Base-by-base conservation (phyloP, 2,329 filamentous ascomycete species). In the Zymoseptoria ardabiliae region DNA sequence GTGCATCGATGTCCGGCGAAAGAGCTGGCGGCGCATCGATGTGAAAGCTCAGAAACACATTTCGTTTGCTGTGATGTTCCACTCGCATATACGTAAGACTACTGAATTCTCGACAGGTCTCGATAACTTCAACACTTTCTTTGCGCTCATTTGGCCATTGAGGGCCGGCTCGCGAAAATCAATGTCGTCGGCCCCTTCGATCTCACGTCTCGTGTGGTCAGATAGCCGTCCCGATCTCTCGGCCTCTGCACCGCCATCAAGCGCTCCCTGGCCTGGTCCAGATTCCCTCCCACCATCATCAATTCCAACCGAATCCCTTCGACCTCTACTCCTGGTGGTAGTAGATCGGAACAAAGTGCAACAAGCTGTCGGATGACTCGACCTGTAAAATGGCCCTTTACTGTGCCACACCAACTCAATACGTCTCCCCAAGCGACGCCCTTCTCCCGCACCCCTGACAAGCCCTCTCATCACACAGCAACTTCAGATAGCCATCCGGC, bases 301-400 rank as follows among this genome's bases (percentile, higher is more conserved):
- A 55, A 41, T 19, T 55, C 54, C n/a, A 55, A n/a, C 5, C 54
- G 54, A 5, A 55, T 48, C 4, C 30, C 54, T 49, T 55, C 54
- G 9, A 22, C 45, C 25, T 55, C 19, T n/a, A 50, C 22, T 19
- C 30, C 54, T 23, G 45, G 28, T 48, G 54, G 41, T 13, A 55
- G 45, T 23, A 51, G 9, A 23, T 51, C 13, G 11, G 50, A 51
- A 21, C 50, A 21, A 11, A 51, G 13, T 23, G 50, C 50, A 6
- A 51, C 20, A 23, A 51, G 50, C 13, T 22, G 19, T 23, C 20
- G 20, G 20, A 21, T 51, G 4, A 51, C 20, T 5, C 7, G 6
- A 9, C 25, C 25, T 28, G 25, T 28, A 28, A 1, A 28, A 28
- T 9, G 25, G 25, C 25, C 8, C 8, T 28, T 28, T 28, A 9